Conservation (phyloP, 2,329 filamentous ascomycete genomes). For the Hypoxylon sp. region DNA sequence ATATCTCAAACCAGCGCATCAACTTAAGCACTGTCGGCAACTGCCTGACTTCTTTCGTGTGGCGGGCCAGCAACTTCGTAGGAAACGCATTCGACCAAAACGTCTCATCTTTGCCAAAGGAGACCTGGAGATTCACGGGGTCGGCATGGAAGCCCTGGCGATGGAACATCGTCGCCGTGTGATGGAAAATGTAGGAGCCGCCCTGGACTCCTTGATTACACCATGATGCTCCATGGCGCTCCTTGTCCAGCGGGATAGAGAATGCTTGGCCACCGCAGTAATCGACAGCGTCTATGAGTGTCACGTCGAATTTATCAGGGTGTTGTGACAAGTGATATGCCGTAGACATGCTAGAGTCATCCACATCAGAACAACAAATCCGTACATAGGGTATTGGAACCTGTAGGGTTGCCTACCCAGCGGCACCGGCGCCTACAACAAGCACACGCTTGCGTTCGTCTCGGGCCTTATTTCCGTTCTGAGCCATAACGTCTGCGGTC, state of each 20-base stretch:
- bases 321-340: conserved; percentile 71
- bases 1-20: conserved; percentile 64
- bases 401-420: too few species aligned
- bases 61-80: conserved; percentile 62
- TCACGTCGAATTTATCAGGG: conserved; percentile 70
- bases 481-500: conserved; percentile 42
- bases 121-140: conserved; percentile 67
- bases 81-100: conserved; percentile 71
- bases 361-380: background rate
- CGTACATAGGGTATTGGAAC: background rate
- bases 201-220: conserved; percentile 73
- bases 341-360: conserved; percentile 62
- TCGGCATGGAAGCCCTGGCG: conserved; percentile 66
- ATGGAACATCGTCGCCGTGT: conserved; percentile 70
- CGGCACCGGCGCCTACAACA: conserved; percentile 58
- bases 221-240: conserved; percentile 70
- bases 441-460: conserved; percentile 54
- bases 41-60: conserved; percentile 63
- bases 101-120: conserved; percentile 66
- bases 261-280: conserved; percentile 74
- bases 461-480: conserved; percentile 32
- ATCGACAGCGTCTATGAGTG: conserved; percentile 66
- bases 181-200: conserved; percentile 69
- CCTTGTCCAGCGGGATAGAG: conserved; percentile 70
- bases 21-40: conserved; percentile 64